Base-by-base conservation (phyloP, 2,329 filamentous ascomycete genomes). In the Lojkania enalia region DNA sequence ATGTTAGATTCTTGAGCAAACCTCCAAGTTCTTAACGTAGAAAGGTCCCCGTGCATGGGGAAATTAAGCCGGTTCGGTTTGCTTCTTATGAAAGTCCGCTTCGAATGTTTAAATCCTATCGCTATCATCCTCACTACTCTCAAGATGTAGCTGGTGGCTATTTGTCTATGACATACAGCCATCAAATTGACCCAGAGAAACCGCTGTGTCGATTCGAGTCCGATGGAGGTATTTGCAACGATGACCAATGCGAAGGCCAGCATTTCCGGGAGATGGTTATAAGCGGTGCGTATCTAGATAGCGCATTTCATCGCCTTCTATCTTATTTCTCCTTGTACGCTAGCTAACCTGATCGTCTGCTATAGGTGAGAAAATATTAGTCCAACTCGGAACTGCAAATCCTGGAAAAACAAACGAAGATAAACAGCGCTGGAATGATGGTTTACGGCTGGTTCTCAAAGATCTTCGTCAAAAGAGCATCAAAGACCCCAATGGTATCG, bases 101-200 rank as follows among this genome's bases (percentile, higher is more conserved):
- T 49, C 83, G 82, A 56, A 81, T 82, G 57, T 96, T 97, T 70
- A 89, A 84, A 67, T 86, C 88, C 27, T 99, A 88, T 72, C 89
- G 92, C 57, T 96, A 92, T 66, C 91, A 97, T 65, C 88, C 89
- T 21, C 77, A 81, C 39, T 97, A 85, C 71, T 75, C 77, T 54
- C 70, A 86, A 38, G 75, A 82, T 44, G 84, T 96, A 45, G 67
- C 82, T 44, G 86, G 85, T 51, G 92, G 92, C 32, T 86, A 90
- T 64, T 85, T 87, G 64, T 97, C 94, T 53, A 78, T 95, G 75
- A 97, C 91, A 32, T 97, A 92, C 74, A 96, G 89, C 73, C 88
- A 95, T 71, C 86, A 85, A 57, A 95, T 99, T 71, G 84, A 96
- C 66, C 78, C 84, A 18, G 77, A 82, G 49, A 84, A 81, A 57